A percentile compares a stretch with the other conserved stretches of the same genome.
phyloP scores from a whole-genome alignment of 2,329 filamentous ascomycete species.

The Colletotrichum nymphaeae region DNA sequence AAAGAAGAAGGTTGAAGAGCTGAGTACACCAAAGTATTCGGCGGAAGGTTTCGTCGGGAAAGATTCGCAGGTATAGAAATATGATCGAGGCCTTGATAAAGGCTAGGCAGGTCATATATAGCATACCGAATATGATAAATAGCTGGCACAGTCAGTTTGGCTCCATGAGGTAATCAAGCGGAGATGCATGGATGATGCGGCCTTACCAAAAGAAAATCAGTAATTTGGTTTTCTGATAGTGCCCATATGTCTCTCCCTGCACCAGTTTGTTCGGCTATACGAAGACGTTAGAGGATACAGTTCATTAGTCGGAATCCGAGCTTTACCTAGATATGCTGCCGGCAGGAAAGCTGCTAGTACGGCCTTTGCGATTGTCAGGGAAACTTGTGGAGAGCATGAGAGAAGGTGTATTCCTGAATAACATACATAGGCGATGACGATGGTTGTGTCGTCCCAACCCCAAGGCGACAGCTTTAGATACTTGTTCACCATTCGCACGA shows the following conservation, averaged over 20 bases:
- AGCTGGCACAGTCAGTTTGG: slow-evolving; percentile 42
- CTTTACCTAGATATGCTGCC: slow-evolving; percentile 2
- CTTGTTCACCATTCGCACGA: slow-evolving; percentile 12
- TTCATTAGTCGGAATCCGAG: background rate
- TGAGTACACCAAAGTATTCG: slow-evolving; percentile 39
- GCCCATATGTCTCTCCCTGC: slow-evolving; percentile 40
- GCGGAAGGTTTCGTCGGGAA: slow-evolving; percentile 43
- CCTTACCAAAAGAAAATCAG: slow-evolving; percentile 14
- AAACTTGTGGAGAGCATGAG: background rate
- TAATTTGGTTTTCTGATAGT: slow-evolving; percentile 42
- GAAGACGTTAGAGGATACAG: background rate
- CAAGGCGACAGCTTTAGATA: slow-evolving; percentile 27
- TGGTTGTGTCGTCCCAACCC: slow-evolving; percentile 29
- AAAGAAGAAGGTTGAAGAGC: slow-evolving; percentile 4
- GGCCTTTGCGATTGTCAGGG: background rate
- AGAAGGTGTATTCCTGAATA: background rate
- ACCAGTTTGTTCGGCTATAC: slow-evolving; percentile 1
- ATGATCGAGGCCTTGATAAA: slow-evolving; percentile 50
- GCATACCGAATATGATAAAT: slow-evolving; percentile 48
- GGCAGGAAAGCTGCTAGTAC: slow-evolving; percentile 1
- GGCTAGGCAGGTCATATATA: slow-evolving; percentile 47
- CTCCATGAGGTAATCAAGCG: slow-evolving; percentile 1
- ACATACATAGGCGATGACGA: slow-evolving; percentile 25
- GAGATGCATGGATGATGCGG: background rate
- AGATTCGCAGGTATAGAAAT: slow-evolving; percentile 50